Conservation (phyloP, 169 alveolate species). For the Plasmodium cynomolgi region DNA sequence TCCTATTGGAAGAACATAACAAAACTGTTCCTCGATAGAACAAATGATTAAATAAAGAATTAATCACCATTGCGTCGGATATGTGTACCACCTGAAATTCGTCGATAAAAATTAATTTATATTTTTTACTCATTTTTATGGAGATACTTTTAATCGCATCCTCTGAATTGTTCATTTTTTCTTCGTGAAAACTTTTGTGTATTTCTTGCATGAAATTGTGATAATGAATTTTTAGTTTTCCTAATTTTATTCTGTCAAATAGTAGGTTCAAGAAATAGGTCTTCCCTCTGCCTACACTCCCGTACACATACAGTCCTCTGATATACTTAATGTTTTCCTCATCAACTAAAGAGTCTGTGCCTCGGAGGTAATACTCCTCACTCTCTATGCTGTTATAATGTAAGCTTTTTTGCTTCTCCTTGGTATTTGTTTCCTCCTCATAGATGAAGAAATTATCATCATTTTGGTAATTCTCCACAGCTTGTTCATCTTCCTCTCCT, state of each 20-base stretch:
- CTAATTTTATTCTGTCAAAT: constrained; percentile 70
- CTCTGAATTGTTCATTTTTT: constrained; percentile 68
- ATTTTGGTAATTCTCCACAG: constrained; percentile 8
- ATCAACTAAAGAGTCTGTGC: not conserved
- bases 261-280: constrained; percentile 83
- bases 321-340: constrained; percentile 32
- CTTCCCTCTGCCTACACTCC: constrained; percentile 88
- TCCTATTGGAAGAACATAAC: constrained; percentile 81
- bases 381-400: constrained; percentile 8
- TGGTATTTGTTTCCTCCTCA: not conserved
- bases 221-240: constrained; percentile 80
- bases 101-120: constrained; percentile 81
- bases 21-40: constrained; percentile 78
- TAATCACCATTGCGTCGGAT: constrained; percentile 86
- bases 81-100: constrained; percentile 85
- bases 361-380: constrained; percentile 10
- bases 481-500: not conserved
- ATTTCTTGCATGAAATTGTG: constrained; percentile 84
- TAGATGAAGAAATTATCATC: constrained; percentile 50
- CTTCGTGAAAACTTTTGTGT: constrained; percentile 78
- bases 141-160: constrained; percentile 77
- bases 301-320: constrained; percentile 79
- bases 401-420: not conserved
- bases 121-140: constrained; percentile 71
- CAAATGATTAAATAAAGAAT: constrained; percentile 79